Conservation (phyloP, 2,329 filamentous ascomycete species). For the Westerdykella aurantiaca region DNA sequence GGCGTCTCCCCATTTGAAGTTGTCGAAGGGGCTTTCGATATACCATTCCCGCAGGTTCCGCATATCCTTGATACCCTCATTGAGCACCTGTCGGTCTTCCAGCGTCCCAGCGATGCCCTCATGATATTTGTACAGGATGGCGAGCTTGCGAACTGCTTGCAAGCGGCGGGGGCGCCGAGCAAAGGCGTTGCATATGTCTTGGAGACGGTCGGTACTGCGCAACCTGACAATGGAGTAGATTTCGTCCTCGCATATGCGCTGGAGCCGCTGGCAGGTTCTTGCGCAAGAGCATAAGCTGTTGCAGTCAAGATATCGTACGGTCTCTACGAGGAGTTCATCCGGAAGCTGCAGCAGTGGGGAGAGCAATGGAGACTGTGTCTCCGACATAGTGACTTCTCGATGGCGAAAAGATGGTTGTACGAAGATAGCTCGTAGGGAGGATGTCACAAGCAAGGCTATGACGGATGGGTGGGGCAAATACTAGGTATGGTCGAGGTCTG, state of each 20-base stretch:
- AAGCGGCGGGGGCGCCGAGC: conserved; percentile 19
- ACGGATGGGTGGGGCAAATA: too few relatives aligned
- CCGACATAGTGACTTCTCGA: not conserved
- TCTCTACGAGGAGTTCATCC: conserved; percentile 24
- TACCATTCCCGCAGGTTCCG: conserved; percentile 27
- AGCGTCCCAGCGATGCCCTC: conserved; percentile 15
- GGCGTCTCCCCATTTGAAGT: conserved; percentile 24
- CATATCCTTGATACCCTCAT: conserved; percentile 26
- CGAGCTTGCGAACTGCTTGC: conserved; percentile 25
- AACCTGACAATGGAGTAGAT: conserved; percentile 30
- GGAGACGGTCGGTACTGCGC: conserved; percentile 20
- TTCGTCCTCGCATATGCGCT: conserved; percentile 27
- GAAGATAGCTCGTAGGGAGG: too few relatives aligned
- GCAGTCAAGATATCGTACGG: conserved; percentile 26
- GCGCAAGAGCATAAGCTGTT: conserved; percentile 23
- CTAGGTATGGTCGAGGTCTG: too few relatives aligned
- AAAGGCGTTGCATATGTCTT: conserved; percentile 23
- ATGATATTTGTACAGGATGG: conserved; percentile 27
- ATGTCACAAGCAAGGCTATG: too few relatives aligned
- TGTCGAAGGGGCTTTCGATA: conserved; percentile 34
- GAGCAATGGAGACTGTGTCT: not conserved
- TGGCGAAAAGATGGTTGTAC: too few relatives aligned
- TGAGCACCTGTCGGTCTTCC: conserved; percentile 21
- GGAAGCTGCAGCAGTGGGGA: conserved; percentile 6
- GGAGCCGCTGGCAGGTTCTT: conserved; percentile 24